These are phyloP conservation scores for Yarrowia sp. DNA, from an alignment of 805 yeast genomes.

Conservation along the genomic window DNA sequence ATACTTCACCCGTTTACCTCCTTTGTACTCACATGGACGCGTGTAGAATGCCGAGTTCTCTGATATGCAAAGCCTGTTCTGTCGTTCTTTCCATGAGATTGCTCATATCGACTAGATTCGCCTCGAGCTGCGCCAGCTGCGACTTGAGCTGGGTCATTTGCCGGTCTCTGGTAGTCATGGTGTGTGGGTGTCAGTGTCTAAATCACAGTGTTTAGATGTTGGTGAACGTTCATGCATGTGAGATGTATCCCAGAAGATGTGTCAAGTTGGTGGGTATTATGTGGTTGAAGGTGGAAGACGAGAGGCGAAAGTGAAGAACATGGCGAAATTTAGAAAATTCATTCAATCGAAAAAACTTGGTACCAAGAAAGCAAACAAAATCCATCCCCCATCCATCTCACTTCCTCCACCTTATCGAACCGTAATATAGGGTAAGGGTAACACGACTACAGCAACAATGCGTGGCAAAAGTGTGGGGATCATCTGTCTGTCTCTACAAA, in stretches of 20 bases:
- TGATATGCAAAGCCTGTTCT: conserved; percentile 60
- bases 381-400: neutral
- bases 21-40: conserved; percentile 62
- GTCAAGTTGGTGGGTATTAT: too few species aligned
- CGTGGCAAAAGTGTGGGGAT: conserved; percentile 33
- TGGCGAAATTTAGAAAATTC: neutral
- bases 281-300: neutral
- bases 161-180: conserved; percentile 48
- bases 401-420: conserved; percentile 26
- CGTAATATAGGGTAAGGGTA: conserved; percentile 29
- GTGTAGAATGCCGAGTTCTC: conserved; percentile 63
- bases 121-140: conserved; percentile 63
- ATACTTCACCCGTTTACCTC: too few species aligned
- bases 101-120: conserved; percentile 62
- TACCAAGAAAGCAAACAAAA: too few species aligned
- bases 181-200: conserved; percentile 41
- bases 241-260: neutral
- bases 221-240: conserved; percentile 4
- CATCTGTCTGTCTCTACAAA: neutral
- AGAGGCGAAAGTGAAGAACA: neutral
- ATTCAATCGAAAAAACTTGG: neutral
- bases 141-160: conserved; percentile 61
- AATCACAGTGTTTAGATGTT: conserved; percentile 4
- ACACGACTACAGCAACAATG: conserved; percentile 32
- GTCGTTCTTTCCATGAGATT: conserved; percentile 59